A percentile compares a stretch with the other conserved stretches of the same genome.
These are phyloP conservation scores for Calonectria honghensis DNA, from an alignment of 2,329 filamentous ascomycete species.

Conservation along the genomic window DNA sequence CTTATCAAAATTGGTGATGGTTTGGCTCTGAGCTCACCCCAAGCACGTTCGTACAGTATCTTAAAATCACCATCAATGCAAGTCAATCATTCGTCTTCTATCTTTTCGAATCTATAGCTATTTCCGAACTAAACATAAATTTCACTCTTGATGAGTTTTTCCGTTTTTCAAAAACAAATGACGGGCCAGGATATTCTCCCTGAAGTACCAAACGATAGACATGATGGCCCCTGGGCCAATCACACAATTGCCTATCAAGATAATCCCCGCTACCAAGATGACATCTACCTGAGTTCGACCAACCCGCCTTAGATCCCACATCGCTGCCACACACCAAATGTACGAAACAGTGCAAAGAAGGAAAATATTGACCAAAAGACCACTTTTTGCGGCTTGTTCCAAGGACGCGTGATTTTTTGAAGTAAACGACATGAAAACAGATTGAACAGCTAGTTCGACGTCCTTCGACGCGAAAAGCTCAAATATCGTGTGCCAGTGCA, in stretches of 20 bases:
- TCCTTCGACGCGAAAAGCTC: not conserved
- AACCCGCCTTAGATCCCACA: slow-evolving; percentile 12
- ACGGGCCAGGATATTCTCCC: not conserved
- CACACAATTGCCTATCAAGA: not conserved
- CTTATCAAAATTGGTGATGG: no score
- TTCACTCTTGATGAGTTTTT: slow-evolving; percentile 13
- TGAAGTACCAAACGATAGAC: slow-evolving; percentile 19
- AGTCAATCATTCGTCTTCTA: no score
- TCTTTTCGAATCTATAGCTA: no score
- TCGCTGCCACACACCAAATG: slow-evolving; percentile 17
- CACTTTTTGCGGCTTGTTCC: not conserved
- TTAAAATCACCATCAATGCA: no score
- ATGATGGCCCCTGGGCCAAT: slow-evolving; percentile 16
- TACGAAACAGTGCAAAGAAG: not conserved
- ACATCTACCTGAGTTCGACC: not conserved
- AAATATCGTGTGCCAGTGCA: slow-evolving; percentile 5
- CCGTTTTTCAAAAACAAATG: not conserved
- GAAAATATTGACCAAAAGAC: not conserved
- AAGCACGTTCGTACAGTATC: no score
- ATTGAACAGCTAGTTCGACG: no score
- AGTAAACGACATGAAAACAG: not conserved
- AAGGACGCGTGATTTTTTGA: not conserved
- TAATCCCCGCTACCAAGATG: not conserved
- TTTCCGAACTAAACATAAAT: no score
- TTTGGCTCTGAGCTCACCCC: no score